phyloP scores from a whole-genome alignment of 371 early-diverging fungal species.

The Mortierella sp. region DNA sequence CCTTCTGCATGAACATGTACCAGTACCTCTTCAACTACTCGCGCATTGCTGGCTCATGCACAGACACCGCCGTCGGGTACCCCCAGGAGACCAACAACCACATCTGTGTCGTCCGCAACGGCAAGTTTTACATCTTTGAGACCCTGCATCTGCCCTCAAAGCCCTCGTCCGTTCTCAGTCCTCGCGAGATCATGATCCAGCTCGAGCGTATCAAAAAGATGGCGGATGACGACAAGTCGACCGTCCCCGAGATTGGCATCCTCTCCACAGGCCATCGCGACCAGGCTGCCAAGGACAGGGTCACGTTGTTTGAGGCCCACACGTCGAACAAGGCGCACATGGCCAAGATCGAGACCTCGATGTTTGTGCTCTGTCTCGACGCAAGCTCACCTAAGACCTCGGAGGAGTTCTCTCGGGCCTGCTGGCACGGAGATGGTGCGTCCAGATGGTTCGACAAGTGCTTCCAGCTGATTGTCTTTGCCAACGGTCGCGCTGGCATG shows the following conservation, averaged over 20 bases:
- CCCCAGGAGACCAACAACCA: constrained; percentile 63
- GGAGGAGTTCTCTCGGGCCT: constrained; percentile 83
- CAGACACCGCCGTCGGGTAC: constrained; percentile 65
- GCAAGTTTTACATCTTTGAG: constrained; percentile 78
- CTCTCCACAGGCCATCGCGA: constrained; percentile 70
- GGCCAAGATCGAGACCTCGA: constrained; percentile 85
- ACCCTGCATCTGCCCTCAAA: constrained; percentile 70
- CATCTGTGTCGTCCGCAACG: constrained; percentile 74
- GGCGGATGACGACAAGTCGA: constrained; percentile 52
- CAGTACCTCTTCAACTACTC: constrained; percentile 71
- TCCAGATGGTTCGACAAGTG: constrained; percentile 97
- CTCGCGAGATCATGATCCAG: constrained; percentile 59
- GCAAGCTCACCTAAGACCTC: constrained; percentile 84
- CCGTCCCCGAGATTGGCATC: constrained; percentile 61
- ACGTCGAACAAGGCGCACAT: constrained; percentile 77
- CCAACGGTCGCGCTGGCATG: constrained; percentile 95
- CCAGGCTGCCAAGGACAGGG: constrained; percentile 67
- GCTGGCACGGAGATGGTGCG: constrained; percentile 95
- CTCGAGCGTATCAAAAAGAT: constrained; percentile 56
- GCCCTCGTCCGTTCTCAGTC: constrained; percentile 52
- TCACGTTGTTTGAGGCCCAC: constrained; percentile 74
- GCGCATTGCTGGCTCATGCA: constrained; percentile 70
- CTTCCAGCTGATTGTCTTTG: constrained; percentile 91
- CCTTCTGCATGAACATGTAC: constrained; percentile 79
- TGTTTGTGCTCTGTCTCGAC: constrained; percentile 92